These are phyloP conservation scores for Fusarium sacchari DNA, from an alignment of 2,329 filamentous ascomycete species.

Conservation along the genomic window DNA sequence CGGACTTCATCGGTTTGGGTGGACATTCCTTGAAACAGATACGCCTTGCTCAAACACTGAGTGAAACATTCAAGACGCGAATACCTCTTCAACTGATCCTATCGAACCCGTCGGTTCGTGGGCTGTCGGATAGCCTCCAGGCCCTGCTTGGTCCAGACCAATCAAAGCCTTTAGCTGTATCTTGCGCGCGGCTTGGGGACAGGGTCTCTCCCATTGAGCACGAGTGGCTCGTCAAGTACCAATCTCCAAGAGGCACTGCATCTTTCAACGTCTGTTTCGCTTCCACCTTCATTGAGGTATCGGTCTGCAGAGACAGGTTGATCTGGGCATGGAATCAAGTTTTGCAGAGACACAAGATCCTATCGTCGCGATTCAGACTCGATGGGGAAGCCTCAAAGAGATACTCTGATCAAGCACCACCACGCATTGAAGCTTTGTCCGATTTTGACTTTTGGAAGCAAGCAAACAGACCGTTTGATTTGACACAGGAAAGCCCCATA, in stretches of 20 bases:
- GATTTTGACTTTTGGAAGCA: neutral
- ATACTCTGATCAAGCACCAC: neutral
- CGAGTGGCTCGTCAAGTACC: neutral
- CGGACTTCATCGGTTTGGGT: neutral
- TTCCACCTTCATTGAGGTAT: neutral
- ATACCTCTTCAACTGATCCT: neutral
- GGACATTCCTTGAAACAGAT: neutral
- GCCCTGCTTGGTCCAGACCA: neutral
- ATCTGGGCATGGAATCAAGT: neutral
- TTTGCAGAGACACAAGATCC: neutral
- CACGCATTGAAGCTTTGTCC: neutral
- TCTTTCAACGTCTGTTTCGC: neutral
- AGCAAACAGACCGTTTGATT: neutral
- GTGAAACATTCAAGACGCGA: neutral
- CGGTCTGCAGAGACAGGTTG: neutral
- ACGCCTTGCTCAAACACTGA: neutral
- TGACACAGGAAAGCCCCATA: neutral
- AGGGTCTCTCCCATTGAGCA: neutral
- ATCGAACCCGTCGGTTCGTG: neutral
- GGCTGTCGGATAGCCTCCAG: neutral
- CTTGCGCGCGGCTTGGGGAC: neutral
- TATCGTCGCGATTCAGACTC: neutral
- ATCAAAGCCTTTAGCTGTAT: neutral
- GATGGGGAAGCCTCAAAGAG: neutral
- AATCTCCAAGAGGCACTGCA: neutral